Percentiles rank a stretch among this genome's conserved stretches.
These are phyloP conservation scores for Podospora didyma DNA, from an alignment of 495 filamentous ascomycete genomes.

Conservation along the genomic window DNA sequence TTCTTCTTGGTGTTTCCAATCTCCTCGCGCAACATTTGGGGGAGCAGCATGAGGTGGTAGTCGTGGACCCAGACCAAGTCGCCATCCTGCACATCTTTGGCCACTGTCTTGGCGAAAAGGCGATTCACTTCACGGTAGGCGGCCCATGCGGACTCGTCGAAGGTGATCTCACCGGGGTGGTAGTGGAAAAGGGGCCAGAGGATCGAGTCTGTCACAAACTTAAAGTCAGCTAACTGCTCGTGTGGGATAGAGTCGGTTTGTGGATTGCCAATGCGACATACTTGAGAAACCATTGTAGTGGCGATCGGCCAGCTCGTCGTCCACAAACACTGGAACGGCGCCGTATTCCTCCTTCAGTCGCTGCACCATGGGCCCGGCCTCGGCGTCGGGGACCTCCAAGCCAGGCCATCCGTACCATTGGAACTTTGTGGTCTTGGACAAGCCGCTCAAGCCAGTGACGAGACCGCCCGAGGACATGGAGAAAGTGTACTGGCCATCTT, in stretches of 20 bases:
- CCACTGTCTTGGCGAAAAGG: slow-evolving; percentile 76
- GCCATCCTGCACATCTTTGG: slow-evolving; percentile 67
- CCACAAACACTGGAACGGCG: slow-evolving; percentile 72
- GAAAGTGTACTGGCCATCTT: slow-evolving; percentile 76
- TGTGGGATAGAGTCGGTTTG: not conserved
- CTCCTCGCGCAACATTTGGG: slow-evolving; percentile 78
- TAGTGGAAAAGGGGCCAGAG: slow-evolving; percentile 97
- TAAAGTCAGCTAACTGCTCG: not conserved
- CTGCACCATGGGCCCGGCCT: slow-evolving; percentile 60
- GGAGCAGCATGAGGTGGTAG: slow-evolving; percentile 92
- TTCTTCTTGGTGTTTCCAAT: slow-evolving; percentile 63
- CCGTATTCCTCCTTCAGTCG: slow-evolving; percentile 68
- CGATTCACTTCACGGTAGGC: slow-evolving; percentile 85
- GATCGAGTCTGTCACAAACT: slow-evolving; percentile 66
- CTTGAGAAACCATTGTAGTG: slow-evolving; percentile 89
- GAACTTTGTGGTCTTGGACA: slow-evolving; percentile 88
- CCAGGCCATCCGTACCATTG: slow-evolving; percentile 99
- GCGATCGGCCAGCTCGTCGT: slow-evolving; percentile 71
- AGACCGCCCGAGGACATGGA: slow-evolving; percentile 94
- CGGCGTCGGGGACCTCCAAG: slow-evolving; percentile 72
- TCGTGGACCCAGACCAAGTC: slow-evolving; percentile 95
- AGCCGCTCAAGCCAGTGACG: slow-evolving; percentile 82
- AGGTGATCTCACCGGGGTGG: slow-evolving; percentile 87
- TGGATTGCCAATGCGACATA: slow-evolving; percentile 43
- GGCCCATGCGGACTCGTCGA: slow-evolving; percentile 81